These are phyloP conservation scores for Xylariaceae sp. DNA, from an alignment of 2,329 filamentous ascomycete genomes.

Conservation along the genomic window DNA sequence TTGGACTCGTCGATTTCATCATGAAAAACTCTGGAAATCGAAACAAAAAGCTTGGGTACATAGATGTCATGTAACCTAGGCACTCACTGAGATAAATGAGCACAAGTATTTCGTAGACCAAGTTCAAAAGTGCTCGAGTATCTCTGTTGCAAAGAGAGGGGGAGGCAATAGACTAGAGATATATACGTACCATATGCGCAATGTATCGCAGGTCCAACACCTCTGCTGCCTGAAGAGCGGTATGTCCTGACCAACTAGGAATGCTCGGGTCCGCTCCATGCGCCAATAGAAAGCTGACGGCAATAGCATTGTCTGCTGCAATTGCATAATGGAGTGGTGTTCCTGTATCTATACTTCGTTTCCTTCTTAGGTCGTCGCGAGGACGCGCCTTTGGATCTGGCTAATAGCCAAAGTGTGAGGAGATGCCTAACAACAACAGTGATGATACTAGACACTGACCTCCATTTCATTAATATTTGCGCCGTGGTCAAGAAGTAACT, in stretches of 20 bases:
- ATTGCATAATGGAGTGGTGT: constrained; percentile 22
- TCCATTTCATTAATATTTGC: constrained; percentile 24
- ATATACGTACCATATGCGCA: constrained; percentile 12
- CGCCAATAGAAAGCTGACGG: constrained; percentile 20
- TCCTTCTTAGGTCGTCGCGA: constrained; percentile 19
- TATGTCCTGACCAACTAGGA: constrained; percentile 22
- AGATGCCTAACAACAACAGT: too few species aligned
- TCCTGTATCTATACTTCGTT: constrained; percentile 20
- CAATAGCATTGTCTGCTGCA: constrained; percentile 18
- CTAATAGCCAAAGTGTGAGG: not conserved
- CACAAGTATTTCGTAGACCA: too few species aligned
- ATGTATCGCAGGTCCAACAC: constrained; percentile 16
- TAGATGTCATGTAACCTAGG: too few species aligned
- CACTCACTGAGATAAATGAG: too few species aligned
- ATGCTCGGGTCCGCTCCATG: constrained; percentile 20
- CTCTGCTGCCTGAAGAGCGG: constrained; percentile 20
- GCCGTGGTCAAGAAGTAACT: constrained; percentile 18
- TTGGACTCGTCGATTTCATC: too few species aligned
- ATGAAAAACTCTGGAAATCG: too few species aligned
- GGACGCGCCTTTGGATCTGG: constrained; percentile 22
- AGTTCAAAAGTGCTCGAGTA: too few species aligned
- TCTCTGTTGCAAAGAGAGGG: too few species aligned
- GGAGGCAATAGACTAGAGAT: too few species aligned
- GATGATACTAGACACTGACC: too few species aligned
- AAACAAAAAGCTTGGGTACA: too few species aligned